Evolutionary conservation across 2,329 filamentous ascomycete genomes (phyloP).

Genomic region (Pseudogymnoascus sp.): DNA sequence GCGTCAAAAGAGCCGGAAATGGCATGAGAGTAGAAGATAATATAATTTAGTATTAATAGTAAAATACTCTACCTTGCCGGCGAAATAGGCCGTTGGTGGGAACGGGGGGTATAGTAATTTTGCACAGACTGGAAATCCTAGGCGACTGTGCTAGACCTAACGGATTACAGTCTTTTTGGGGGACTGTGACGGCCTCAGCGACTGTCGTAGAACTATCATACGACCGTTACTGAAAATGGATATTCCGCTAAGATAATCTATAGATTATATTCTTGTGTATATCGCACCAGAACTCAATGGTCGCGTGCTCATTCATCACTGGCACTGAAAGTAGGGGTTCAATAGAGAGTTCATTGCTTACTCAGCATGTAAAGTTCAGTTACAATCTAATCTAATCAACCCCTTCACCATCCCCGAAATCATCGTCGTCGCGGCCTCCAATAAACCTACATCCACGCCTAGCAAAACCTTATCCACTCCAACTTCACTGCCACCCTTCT

Average conservation of each 20-base stretch:
- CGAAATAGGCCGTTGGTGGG: too few relatives aligned
- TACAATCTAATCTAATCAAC: constrained; percentile 7
- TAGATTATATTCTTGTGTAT: neutral
- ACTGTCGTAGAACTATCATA: too few relatives aligned
- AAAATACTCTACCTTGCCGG: neutral
- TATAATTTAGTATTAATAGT: neutral
- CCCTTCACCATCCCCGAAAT: constrained; percentile 3
- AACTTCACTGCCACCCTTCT: neutral
- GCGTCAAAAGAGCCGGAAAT: neutral
- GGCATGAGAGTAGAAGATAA: neutral
- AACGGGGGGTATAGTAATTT: too few relatives aligned
- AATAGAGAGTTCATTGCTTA: neutral
- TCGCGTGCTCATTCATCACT: neutral
- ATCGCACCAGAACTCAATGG: neutral
- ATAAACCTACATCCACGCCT: constrained; percentile 3
- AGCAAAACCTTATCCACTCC: neutral
- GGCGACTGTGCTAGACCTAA: too few relatives aligned
- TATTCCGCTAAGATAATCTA: neutral
- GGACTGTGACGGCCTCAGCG: too few relatives aligned
- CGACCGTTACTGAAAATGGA: too few relatives aligned
- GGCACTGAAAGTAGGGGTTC: neutral
- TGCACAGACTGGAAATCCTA: too few relatives aligned
- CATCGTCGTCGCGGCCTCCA: constrained; percentile 2
- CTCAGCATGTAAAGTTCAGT: neutral
- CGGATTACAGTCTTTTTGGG: too few relatives aligned